Conservation (phyloP, 306 rosid genomes). For the Cucurbita ficifolia region DNA sequence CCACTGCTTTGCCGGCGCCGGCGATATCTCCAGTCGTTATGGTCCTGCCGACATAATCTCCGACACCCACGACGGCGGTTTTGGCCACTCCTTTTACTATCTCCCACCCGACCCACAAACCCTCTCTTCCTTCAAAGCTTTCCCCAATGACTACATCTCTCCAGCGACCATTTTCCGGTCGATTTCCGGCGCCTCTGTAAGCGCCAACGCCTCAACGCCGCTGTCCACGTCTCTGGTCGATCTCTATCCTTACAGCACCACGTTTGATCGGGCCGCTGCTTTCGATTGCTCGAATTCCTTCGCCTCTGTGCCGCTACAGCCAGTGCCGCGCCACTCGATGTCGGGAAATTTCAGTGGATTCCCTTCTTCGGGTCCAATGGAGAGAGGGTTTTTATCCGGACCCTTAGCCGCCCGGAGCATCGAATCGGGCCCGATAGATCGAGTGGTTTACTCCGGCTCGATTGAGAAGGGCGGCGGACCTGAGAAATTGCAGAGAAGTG, state of each 20-base stretch:
- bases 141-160: conserved; percentile 6
- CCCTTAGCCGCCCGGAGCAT: conserved; percentile 22
- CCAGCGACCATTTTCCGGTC: conserved; percentile 35
- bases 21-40: conserved; percentile 33
- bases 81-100: conserved; percentile 50
- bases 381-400: conserved; percentile 34
- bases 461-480: conserved; percentile 12
- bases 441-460: conserved; percentile 14
- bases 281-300: conserved; percentile 61
- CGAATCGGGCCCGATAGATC: conserved; percentile 21
- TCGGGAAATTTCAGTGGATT: conserved; percentile 6
- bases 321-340: conserved; percentile 19
- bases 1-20: conserved; percentile 34
- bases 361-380: conserved; percentile 19
- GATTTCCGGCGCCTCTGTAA: conserved; percentile 62
- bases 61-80: conserved; percentile 22
- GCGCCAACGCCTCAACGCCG: conserved; percentile 57
- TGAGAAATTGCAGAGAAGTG: conserved; percentile 14
- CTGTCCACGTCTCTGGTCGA: conserved; percentile 40
- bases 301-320: conserved; percentile 41
- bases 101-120: conserved; percentile 25
- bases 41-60: conserved; percentile 4
- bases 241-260: conserved; percentile 14
- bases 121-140: conserved; percentile 4
- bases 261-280: conserved; percentile 40